phyloP scores from a whole-genome alignment of 306 rosid species.

The Medicago truncatula region DNA sequence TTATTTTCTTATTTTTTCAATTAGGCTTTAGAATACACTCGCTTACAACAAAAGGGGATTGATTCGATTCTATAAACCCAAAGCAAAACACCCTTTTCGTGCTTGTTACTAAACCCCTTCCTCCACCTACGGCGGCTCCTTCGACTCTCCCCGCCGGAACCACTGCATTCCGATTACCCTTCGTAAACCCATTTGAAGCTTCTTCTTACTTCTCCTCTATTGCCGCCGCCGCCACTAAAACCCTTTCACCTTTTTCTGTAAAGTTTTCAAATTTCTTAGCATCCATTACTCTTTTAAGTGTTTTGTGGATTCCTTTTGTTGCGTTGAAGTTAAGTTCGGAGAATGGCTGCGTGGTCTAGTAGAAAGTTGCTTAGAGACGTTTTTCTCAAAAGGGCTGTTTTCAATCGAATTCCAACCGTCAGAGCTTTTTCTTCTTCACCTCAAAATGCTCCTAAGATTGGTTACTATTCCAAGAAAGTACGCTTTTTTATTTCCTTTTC shows the following conservation, averaged over 20 bases:
- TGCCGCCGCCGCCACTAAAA: not conserved
- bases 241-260: not conserved
- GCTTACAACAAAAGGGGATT: not conserved
- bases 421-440: constrained; percentile 71
- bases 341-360: constrained; percentile 83
- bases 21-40: not conserved
- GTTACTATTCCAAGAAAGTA: constrained; percentile 85
- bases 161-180: constrained; percentile 22
- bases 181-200: not conserved
- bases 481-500: constrained; percentile 36
- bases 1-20: too few relatives aligned
- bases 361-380: constrained; percentile 58
- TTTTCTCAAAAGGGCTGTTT: constrained; percentile 42
- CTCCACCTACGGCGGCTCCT: constrained; percentile 32
- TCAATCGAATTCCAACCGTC: constrained; percentile 46
- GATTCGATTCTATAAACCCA: constrained; percentile 13
- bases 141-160: constrained; percentile 16
- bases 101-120: constrained; percentile 2
- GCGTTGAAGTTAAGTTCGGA: constrained; percentile 37
- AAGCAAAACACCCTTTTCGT: not conserved
- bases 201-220: not conserved
- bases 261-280: constrained; percentile 4
- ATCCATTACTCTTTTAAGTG: not conserved
- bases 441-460: constrained; percentile 62
- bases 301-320: constrained; percentile 23